Evolutionary conservation across 129 eudicot genomes (phyloP).

Genomic region (Silybum marianum): DNA sequence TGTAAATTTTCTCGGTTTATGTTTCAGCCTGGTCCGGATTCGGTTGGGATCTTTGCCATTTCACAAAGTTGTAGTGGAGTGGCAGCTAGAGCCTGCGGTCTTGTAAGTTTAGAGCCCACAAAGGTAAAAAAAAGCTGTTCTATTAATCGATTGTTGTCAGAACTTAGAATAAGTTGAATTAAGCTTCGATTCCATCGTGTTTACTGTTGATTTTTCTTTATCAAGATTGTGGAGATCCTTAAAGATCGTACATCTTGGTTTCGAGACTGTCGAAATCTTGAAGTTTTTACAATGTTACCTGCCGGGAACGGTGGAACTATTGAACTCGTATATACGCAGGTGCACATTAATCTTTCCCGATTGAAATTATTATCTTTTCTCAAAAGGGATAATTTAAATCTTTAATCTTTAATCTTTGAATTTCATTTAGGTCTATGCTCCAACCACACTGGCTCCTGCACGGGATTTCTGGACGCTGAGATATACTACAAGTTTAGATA

Average conservation of each 20-base stretch:
- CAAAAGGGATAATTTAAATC: slow-evolving; percentile 10
- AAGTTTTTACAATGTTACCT: slow-evolving; percentile 82
- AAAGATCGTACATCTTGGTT: slow-evolving; percentile 98
- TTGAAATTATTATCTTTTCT: background rate
- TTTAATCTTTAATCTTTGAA: background rate
- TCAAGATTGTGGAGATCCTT: slow-evolving; percentile 93
- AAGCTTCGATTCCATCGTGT: background rate
- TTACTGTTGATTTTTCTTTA: slow-evolving; percentile 6
- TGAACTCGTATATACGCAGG: slow-evolving; percentile 93
- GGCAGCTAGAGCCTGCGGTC: slow-evolving; percentile 99
- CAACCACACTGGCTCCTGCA: slow-evolving; percentile 95
- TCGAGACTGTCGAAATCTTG: slow-evolving; percentile 95
- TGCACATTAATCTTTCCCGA: slow-evolving; percentile 10
- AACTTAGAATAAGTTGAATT: background rate
- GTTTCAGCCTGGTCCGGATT: slow-evolving; percentile 99
- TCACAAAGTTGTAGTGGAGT: slow-evolving; percentile 92
- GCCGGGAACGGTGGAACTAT: slow-evolving; percentile 95
- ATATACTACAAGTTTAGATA: slow-evolving; percentile 86
- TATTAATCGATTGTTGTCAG: background rate
- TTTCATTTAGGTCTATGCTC: slow-evolving; percentile 77
- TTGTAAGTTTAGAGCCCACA: slow-evolving; percentile 86
- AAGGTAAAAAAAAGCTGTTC: slow-evolving; percentile 49
- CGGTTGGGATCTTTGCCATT: slow-evolving; percentile 98
- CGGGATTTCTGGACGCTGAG: slow-evolving; percentile 98
- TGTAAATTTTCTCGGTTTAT: slow-evolving; percentile 12